Base-by-base conservation (phyloP, 2,329 filamentous ascomycete genomes). In the Pestalotiopsis sp. region DNA sequence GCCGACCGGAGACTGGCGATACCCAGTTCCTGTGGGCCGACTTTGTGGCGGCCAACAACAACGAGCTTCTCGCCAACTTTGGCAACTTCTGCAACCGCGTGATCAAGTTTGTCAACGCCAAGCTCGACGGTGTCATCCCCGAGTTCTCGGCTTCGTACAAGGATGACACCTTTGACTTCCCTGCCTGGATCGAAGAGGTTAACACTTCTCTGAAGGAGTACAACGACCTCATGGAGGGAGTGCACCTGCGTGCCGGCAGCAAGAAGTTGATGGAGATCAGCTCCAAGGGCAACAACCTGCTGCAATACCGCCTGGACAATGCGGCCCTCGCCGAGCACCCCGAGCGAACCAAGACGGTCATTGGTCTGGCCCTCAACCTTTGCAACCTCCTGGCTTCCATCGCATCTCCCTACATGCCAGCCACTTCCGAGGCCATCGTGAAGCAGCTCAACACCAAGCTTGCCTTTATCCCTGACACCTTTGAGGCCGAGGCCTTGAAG, bases 101-200 rank as follows among this genome's bases (percentile, higher is more conserved):
- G 36, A 84, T 93, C 81, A 94, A 94, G 82, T 92, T 93, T 77
- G 87, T 91, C 79, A 90, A 93, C 80, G 86, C 91, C 75, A 94
- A 93, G 80, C 92, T 93, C 78, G 89, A 90, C 69, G 88, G 89
- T 67, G 84, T 89, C 36, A 85, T 95, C 11, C 92, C 93, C 14
- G 89, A 91, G 69, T 87, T 84, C 72, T 80, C 79, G 70, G 81
- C 83, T 41, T 78, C 80, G 71, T 89, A 91, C 77, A 86, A 82
- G 17, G 86, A 90, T 67, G 85, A 87, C 69, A 83, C 82, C 14
- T 82, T 87, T 66, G 82, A 86, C 65, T 82, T 84, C 66, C 85
- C 77, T 12, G 75, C 66, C 11, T 80, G 78, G 69, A 78, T 78
- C n/a, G 69, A 68, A 38, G 71, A 72, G 60, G 65, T 68, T 75